phyloP scores from a whole-genome alignment of 768 basidiomycete species.

The Chalciporus pseudorubinellus region DNA sequence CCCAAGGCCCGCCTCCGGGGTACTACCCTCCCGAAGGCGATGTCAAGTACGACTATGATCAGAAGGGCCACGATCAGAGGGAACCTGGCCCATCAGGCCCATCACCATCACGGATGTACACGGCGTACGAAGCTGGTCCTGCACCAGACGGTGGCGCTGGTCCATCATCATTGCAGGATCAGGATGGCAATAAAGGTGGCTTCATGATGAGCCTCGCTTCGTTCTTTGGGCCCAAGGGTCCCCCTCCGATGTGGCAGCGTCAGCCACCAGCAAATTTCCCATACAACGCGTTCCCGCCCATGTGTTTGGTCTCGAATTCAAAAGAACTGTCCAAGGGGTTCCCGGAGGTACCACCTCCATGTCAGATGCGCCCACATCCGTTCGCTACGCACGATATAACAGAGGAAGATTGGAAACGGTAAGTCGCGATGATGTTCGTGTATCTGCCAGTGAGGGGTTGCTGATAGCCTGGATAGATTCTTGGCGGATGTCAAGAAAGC shows the following conservation, averaged over 20 bases:
- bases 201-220: conserved; percentile 17
- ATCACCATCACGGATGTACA: not conserved
- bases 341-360: conserved; percentile 41
- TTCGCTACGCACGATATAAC: conserved; percentile 49
- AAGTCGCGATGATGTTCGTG: not conserved
- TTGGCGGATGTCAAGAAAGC: conserved; percentile 36
- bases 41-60: conserved; percentile 6
- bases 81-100: not conserved
- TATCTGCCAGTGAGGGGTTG: not conserved
- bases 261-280: conserved; percentile 10
- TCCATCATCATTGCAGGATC: not conserved
- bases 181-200: not conserved
- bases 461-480: conserved; percentile 32
- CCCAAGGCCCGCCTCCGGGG: not conserved
- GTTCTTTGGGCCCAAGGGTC: conserved; percentile 29
- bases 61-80: conserved; percentile 4
- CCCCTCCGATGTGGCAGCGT: conserved; percentile 29
- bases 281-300: conserved; percentile 27
- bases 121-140: not conserved
- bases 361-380: conserved; percentile 41
- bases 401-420: conserved; percentile 52
- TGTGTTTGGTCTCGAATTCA: conserved; percentile 29
- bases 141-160: not conserved
- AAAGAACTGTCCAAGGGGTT: conserved; percentile 41
- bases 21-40: conserved; percentile 1